Evolutionary conservation across 441 rosid species (phyloP), one percentile per base, ranked within the genome.

Genomic region (Manihot esculenta): DNA sequence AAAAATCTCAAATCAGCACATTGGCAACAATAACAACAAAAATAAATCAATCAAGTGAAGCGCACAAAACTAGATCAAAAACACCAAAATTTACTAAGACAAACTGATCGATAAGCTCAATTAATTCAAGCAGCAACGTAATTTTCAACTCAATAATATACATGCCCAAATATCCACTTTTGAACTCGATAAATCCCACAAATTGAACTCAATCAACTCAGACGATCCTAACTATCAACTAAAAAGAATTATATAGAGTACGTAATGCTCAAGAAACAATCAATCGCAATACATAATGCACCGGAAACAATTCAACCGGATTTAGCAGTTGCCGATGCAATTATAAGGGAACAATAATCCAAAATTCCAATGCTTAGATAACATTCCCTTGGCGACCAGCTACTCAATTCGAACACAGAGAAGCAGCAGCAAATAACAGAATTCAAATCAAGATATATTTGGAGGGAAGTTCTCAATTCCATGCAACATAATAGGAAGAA

Each of bases 251-350:
- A n/a, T 30, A 50, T 1, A 21, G 44, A 57, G n/a, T 27, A 14
- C 54, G 17, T 47, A 33, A 69, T 27, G 47, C 58, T 45, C 23
- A 38, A 5, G 38, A 49, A 70, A 70, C 59, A 50, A 33, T 10
- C 15, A 38, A 67, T 54, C 53, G 18, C 61, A 38, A 44, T 51
- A 17, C 15, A 24, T 6, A 65, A 48, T 51, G 11, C 41, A 30
- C 45, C 42, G n/a, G 3, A 30, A 38, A 33, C 5, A 41, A 67
- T 35, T 49, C 45, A 51, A 67, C 33, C 17, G n/a, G 48, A 60
- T 45, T 69, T 38, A 59, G 23, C 23, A 4, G 41, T 35, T 35
- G 41, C 4, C 7, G 41, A 35, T 2, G 41, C 44, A 41, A 69
- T 12, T 24, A 8, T 10, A 26, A 27, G 38, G 41, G 15, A 69